A percentile compares a stretch with the other conserved stretches of the same genome.
These are phyloP conservation scores for Durio zibethinus DNA, from an alignment of 345 rosid genomes.

Conservation along the genomic window DNA sequence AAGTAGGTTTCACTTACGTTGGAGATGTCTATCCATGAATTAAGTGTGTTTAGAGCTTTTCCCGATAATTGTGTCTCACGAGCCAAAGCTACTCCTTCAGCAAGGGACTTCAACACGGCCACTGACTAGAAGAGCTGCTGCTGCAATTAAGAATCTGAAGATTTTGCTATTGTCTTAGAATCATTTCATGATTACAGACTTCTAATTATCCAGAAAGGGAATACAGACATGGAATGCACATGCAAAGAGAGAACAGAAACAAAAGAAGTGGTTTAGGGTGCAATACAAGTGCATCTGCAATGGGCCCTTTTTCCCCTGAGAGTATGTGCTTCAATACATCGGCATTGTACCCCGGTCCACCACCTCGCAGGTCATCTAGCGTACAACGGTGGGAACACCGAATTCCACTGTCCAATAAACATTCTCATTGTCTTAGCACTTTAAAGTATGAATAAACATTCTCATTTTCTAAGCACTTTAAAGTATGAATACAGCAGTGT, in stretches of 20 bases:
- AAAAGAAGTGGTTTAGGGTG: neutral
- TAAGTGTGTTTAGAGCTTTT: conserved; percentile 63
- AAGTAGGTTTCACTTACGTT: conserved; percentile 34
- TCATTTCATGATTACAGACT: neutral
- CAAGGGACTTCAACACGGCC: conserved; percentile 47
- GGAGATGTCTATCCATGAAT: conserved; percentile 60
- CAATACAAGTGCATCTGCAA: conserved; percentile 78
- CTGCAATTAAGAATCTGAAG: conserved; percentile 85
- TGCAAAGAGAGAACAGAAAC: no score
- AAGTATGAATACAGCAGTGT: neutral
- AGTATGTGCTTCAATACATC: conserved; percentile 58
- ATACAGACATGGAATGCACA: neutral
- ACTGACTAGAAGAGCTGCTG: conserved; percentile 78
- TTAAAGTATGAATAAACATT: neutral
- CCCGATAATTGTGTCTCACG: conserved; percentile 78
- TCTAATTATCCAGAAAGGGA: neutral
- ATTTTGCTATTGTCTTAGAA: neutral
- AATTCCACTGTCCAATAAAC: conserved; percentile 63
- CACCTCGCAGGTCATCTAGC: conserved; percentile 68
- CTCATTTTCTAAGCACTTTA: neutral
- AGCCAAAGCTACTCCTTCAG: conserved; percentile 71
- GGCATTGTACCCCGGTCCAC: conserved; percentile 74
- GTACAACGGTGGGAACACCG: conserved; percentile 91
- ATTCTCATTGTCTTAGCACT: neutral
- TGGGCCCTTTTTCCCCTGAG: conserved; percentile 71